Evolutionary conservation across 805 yeast genomes (phyloP), one percentile per base, ranked within the genome.

Genomic region (Metschnikowia vanudenii): DNA sequence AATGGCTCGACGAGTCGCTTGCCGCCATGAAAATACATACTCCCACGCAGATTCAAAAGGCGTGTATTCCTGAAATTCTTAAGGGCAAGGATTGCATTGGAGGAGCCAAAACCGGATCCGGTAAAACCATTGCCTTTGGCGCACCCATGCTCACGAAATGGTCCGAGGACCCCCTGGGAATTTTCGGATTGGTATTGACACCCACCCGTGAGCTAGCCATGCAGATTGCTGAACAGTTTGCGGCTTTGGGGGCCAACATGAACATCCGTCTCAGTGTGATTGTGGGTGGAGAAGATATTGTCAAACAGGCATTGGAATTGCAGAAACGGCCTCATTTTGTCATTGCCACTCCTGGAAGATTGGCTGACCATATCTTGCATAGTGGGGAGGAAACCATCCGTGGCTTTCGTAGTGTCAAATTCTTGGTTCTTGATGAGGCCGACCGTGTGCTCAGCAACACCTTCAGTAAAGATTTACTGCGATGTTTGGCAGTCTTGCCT

Each of bases 21-120:
- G 64, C 68, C 0, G 81, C 95, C 7, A 89, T 94, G 95, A 82
- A 82, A 50, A 94, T 94, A 38, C 71, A 76, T 22, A 74, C 78
- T 4, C 99, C 99, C 1, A 88, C 98, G 0, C 80, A 81, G 17
- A 92, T 94, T 69, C 99, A 94, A 63, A 62, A 71, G 8, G 88
- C 89, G 3, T 89, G 97, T 62, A 92, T 94, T 39, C 98, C 98
- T 0, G 79, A 84, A 46, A 87, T 94, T 47, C 62, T 94, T 32
- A 74, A 73, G 35, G 97, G 96, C 7, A 78, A 83, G 55, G 96
- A 91, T 64, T 91, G 97, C 67, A 92, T 94, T 43, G 99, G 99
- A 42, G 99, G 99, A 36, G 99, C 99, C 28, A 87, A 87, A 64
- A 94, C 99, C 0, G 99, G 99, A 67, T 85, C 96, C 14, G 99